These are phyloP conservation scores for Hymenochaete sp. DNA, from an alignment of 1,284 basidiomycete genomes.

Conservation along the genomic window DNA sequence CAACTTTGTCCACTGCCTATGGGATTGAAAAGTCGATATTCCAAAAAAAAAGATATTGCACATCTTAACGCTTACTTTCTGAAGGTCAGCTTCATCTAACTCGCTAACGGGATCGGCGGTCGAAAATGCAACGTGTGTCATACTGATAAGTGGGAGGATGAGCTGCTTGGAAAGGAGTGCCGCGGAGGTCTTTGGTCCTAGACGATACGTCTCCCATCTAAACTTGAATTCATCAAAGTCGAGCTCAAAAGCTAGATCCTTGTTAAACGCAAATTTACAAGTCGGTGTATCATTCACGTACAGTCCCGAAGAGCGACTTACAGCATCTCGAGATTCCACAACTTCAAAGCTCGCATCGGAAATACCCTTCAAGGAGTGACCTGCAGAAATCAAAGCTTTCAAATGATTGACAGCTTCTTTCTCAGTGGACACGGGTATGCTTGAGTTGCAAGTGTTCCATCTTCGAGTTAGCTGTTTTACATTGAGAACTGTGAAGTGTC, in stretches of 20 bases:
- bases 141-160: slow-evolving; percentile 63
- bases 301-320: no score
- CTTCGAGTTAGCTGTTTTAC: slow-evolving; percentile 54
- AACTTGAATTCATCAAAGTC: slow-evolving; percentile 55
- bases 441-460: slow-evolving; percentile 50
- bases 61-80: slow-evolving; percentile 42
- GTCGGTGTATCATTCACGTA: no score
- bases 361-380: slow-evolving; percentile 51
- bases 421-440: slow-evolving; percentile 23
- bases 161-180: slow-evolving; percentile 67
- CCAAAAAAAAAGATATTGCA: no score
- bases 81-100: slow-evolving; percentile 47
- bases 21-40: slow-evolving; percentile 7
- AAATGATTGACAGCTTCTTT: slow-evolving; percentile 51
- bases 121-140: slow-evolving; percentile 56
- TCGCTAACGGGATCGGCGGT: slow-evolving; percentile 47
- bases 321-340: slow-evolving; percentile 49
- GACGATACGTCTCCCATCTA: slow-evolving; percentile 64
- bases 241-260: slow-evolving; percentile 62
- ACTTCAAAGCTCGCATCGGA: slow-evolving; percentile 49
- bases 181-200: slow-evolving; percentile 55
- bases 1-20: slow-evolving; percentile 60
- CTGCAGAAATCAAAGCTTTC: slow-evolving; percentile 39
- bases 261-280: slow-evolving; percentile 12
- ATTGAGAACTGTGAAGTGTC: slow-evolving; percentile 38